Base-by-base conservation (phyloP, 2,329 filamentous ascomycete species). In the Cadophora malorum region DNA sequence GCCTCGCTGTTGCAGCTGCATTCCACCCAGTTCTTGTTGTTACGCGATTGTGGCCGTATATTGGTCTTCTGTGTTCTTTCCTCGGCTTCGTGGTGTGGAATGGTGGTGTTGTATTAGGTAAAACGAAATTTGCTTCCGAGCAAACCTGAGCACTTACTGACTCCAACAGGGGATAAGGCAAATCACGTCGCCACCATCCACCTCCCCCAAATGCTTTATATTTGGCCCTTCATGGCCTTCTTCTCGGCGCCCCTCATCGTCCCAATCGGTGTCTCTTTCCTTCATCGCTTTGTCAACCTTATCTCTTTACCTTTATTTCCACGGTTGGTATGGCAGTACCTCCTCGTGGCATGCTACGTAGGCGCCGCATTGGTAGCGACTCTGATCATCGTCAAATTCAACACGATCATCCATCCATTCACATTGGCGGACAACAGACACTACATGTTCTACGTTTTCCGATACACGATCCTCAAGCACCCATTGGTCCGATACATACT, bases 401-500 rank as follows among this genome's bases (percentile, higher is more conserved):
- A 97, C 83, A 99, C 96, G 41, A 91, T 97, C 70, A 87, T 98
- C 53, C 96, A 99, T 76, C 95, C 96, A 0, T 99, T 98, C 78
- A 97, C 94, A 0, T 86, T 98, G 0, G 96, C 96, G 41, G 96
- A 99, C 79, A 99, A 99, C 79, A 86, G 96, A 2, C 96, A 99
- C 79, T 99, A 97, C 81, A 91, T 97, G 78, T 99, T 99, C 79
- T 99, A 99, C 81, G 83, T 97, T 69, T 99, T 99, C 83, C 90
- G 94, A 1, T 88, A 94, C 75, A 90, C 91, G 6, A 90, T 98
- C 47, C 86, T 91, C 2, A 85, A 84, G 6, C 86, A 92, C 52
- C 82, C 83, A 1, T 79, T 82, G 21, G 80, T 93, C 63, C 90
- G 90, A 45, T 94, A 93, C 74, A 79, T 85, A 0, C 88, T 91